These are phyloP conservation scores for Pichia ethanolica DNA, from an alignment of 805 yeast genomes.

Conservation along the genomic window DNA sequence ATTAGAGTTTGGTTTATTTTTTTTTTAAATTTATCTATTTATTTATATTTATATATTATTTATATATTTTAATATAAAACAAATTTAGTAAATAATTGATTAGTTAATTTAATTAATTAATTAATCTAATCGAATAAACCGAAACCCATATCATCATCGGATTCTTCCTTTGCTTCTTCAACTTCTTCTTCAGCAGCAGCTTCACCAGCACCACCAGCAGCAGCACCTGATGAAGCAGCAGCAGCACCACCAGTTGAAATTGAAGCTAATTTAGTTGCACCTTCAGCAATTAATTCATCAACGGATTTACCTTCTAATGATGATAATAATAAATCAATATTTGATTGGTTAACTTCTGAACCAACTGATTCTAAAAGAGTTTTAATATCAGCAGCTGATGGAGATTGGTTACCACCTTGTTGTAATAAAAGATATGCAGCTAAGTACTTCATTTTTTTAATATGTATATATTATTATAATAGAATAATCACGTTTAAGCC, in stretches of 20 bases:
- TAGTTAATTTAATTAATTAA: not conserved
- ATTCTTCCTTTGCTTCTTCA: constrained; percentile 50
- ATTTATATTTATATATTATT: too few species aligned
- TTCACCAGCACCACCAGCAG: constrained; percentile 66
- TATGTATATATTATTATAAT: constrained; percentile 9
- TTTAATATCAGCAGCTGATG: constrained; percentile 89
- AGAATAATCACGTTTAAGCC: constrained; percentile 81
- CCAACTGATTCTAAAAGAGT: constrained; percentile 90
- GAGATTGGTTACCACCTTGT: constrained; percentile 93
- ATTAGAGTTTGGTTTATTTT: not conserved
- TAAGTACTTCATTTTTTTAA: constrained; percentile 77
- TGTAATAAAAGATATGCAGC: constrained; percentile 98
- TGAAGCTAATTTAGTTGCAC: constrained; percentile 92
- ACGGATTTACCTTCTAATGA: constrained; percentile 92
- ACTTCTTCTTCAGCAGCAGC: constrained; percentile 68
- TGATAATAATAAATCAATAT: constrained; percentile 69
- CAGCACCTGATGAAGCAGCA: constrained; percentile 63
- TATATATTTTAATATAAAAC: not conserved
- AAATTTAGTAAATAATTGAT: not conserved
- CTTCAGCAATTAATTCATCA: constrained; percentile 86
- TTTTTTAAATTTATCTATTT: too few species aligned
- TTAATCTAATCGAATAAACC: constrained; percentile 31
- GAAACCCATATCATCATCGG: constrained; percentile 73
- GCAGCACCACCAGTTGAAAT: constrained; percentile 98
- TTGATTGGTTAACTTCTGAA: constrained; percentile 88